phyloP scores from a whole-genome alignment of 2,329 filamentous ascomycete genomes.

The Neonectria punicea region DNA sequence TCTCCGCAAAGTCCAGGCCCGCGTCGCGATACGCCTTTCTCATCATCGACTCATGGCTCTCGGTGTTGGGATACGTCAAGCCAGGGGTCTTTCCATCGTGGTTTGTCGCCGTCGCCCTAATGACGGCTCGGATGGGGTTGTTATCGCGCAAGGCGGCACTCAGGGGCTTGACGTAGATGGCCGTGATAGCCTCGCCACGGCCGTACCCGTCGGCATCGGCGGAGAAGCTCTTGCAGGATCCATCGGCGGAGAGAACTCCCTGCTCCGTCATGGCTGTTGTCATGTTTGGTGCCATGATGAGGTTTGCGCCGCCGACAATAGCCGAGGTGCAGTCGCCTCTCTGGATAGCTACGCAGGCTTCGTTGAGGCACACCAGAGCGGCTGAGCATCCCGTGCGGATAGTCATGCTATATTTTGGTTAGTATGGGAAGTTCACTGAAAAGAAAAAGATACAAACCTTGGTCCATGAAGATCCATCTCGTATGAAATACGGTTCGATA shows the following conservation, averaged over 20 bases:
- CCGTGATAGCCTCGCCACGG: slow-evolving; percentile 53
- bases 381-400: slow-evolving; percentile 51
- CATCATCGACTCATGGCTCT: slow-evolving; percentile 48
- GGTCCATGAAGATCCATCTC: neutral
- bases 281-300: slow-evolving; percentile 45
- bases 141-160: slow-evolving; percentile 53
- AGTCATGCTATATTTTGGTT: slow-evolving; percentile 40
- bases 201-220: slow-evolving; percentile 51
- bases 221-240: slow-evolving; percentile 50
- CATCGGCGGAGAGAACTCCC: slow-evolving; percentile 38
- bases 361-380: slow-evolving; percentile 44
- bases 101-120: slow-evolving; percentile 48
- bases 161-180: slow-evolving; percentile 51
- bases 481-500: neutral
- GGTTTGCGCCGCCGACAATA: slow-evolving; percentile 47
- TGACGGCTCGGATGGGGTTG: slow-evolving; percentile 50
- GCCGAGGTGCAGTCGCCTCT: slow-evolving; percentile 42
- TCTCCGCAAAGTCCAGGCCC: slow-evolving; percentile 23
- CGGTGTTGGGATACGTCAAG: neutral
- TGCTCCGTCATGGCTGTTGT: slow-evolving; percentile 32
- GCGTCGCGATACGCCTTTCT: slow-evolving; percentile 41
- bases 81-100: slow-evolving; percentile 47
- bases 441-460: slow-evolving; percentile 11
- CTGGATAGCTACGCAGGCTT: slow-evolving; percentile 45
- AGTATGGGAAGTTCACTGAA: neutral